phyloP scores from a whole-genome alignment of 441 rosid genomes.

The Viola pubescens region DNA sequence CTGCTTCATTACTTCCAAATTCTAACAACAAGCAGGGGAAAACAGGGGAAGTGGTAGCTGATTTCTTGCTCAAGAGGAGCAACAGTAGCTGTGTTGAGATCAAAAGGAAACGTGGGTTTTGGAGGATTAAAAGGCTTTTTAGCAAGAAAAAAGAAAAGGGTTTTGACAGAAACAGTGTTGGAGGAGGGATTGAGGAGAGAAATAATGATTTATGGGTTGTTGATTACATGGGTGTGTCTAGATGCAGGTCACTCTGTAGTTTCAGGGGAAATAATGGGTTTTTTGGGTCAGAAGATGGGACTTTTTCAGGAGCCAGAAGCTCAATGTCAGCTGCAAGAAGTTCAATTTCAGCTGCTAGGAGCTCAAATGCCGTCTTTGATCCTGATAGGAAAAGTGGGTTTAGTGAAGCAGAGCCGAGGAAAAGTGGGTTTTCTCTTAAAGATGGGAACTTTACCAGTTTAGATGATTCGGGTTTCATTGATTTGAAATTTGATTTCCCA shows the following conservation, averaged over 20 bases:
- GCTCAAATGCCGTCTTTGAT: constrained; percentile 56
- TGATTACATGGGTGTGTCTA: constrained; percentile 64
- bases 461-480: constrained; percentile 89
- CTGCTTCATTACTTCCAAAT: constrained; percentile 16
- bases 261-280: constrained; percentile 53
- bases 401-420: constrained; percentile 54
- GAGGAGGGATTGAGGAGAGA: constrained; percentile 40
- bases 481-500: constrained; percentile 72
- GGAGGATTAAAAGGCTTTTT: constrained; percentile 69
- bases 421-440: constrained; percentile 57
- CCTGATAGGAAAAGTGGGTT: constrained; percentile 52
- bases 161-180: constrained; percentile 27
- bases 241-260: constrained; percentile 90
- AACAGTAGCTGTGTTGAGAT: constrained; percentile 86
- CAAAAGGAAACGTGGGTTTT: constrained; percentile 61
- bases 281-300: constrained; percentile 65
- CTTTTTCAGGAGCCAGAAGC: constrained; percentile 66
- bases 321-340: constrained; percentile 43
- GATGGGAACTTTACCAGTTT: constrained; percentile 63
- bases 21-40: constrained; percentile 14
- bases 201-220: constrained; percentile 71
- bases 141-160: constrained; percentile 53
- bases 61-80: constrained; percentile 59
- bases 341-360: constrained; percentile 79
- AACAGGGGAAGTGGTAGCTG: constrained; percentile 38